These are phyloP conservation scores for Trichomonascaceae sp. DNA, from an alignment of 1,139 yeast species.

Conservation along the genomic window DNA sequence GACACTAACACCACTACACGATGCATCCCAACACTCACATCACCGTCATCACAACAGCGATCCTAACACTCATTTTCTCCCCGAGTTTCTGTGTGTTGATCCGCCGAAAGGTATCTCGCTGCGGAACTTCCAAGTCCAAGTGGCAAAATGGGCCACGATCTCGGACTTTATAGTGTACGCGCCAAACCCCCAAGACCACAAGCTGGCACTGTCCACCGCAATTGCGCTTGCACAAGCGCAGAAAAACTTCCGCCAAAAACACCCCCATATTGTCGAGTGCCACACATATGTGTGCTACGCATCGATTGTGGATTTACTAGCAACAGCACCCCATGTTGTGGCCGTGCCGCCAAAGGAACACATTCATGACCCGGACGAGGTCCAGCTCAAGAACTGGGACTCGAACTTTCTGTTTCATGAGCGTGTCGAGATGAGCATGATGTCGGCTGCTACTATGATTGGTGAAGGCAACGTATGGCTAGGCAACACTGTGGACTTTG, in stretches of 20 bases:
- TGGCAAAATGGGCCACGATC: constrained; percentile 50
- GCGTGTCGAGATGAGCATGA: constrained; percentile 63
- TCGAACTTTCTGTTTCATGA: constrained; percentile 61
- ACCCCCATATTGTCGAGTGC: constrained; percentile 7
- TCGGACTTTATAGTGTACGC: constrained; percentile 61
- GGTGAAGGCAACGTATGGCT: constrained; percentile 46
- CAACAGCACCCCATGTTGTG: constrained; percentile 18
- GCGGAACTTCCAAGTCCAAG: constrained; percentile 69
- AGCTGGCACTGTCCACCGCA: constrained; percentile 13
- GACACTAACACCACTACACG: neutral
- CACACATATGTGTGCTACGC: constrained; percentile 16
- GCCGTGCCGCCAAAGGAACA: constrained; percentile 16
- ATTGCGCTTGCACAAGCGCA: constrained; percentile 16
- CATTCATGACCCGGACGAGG: constrained; percentile 16
- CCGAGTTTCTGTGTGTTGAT: constrained; percentile 23
- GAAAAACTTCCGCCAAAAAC: constrained; percentile 6
- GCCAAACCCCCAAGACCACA: constrained; percentile 24
- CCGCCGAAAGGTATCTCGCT: constrained; percentile 58
- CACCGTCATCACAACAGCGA: constrained; percentile 1
- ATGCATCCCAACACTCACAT: neutral
- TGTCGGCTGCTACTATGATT: constrained; percentile 67
- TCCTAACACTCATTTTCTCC: neutral
- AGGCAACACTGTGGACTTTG: constrained; percentile 57
- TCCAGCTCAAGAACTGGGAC: constrained; percentile 47
- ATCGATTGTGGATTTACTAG: constrained; percentile 13